These are phyloP conservation scores for Suhomyces anneliseae DNA, from an alignment of 1,139 yeast species.

Conservation along the genomic window DNA sequence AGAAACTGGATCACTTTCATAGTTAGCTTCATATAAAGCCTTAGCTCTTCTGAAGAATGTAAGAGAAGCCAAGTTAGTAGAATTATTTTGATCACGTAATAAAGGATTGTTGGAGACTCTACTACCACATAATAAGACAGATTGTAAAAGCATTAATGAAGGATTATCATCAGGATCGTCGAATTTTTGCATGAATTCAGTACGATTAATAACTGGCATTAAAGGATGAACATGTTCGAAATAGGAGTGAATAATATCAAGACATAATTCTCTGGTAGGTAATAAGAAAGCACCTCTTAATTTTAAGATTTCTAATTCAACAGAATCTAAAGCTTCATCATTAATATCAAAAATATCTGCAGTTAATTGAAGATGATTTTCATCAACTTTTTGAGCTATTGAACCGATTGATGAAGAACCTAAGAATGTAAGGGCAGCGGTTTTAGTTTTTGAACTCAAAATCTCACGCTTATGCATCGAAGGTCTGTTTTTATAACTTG, in stretches of 20 bases:
- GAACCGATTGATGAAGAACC: conserved; percentile 44
- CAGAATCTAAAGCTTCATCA: conserved; percentile 54
- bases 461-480: conserved; percentile 40
- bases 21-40: conserved; percentile 70
- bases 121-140: conserved; percentile 70
- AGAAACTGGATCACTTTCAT: conserved; percentile 69
- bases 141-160: conserved; percentile 65
- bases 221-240: conserved; percentile 69
- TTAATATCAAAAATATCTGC: conserved; percentile 41
- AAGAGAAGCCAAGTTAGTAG: conserved; percentile 57
- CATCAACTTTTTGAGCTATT: conserved; percentile 45
- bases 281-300: conserved; percentile 70
- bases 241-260: conserved; percentile 60
- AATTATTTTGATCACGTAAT: conserved; percentile 55
- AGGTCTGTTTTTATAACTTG: conserved; percentile 42
- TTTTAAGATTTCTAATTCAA: conserved; percentile 66
- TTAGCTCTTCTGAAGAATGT: conserved; percentile 78
- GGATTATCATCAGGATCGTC: conserved; percentile 66
- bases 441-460: conserved; percentile 23
- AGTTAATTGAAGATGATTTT: conserved; percentile 44
- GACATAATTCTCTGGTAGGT: conserved; percentile 62
- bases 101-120: conserved; percentile 60
- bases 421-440: conserved; percentile 34
- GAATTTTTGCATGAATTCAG: conserved; percentile 57
- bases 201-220: conserved; percentile 69